Conservation (phyloP, 345 rosid species). For the Corymbia maculata region DNA sequence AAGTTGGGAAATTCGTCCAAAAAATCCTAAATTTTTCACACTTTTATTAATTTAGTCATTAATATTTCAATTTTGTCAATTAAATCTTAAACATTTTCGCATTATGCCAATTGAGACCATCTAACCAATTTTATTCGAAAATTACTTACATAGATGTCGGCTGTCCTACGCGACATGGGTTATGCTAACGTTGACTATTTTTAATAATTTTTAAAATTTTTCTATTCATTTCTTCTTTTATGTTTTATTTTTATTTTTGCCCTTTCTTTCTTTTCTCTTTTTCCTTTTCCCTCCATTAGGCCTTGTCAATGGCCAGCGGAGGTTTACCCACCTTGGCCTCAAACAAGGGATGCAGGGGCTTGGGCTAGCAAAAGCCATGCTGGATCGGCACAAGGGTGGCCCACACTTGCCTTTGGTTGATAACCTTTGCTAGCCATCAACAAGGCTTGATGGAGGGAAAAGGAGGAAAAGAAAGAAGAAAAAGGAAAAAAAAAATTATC, state of each 20-base stretch:
- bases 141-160: rapidly evolving
- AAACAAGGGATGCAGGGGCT: neutral
- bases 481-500: too few species aligned
- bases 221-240: rapidly evolving
- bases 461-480: rapidly evolving
- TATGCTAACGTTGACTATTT: rapidly evolving
- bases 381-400: neutral
- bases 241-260: too few species aligned
- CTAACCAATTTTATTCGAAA: too few species aligned
- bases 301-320: rapidly evolving
- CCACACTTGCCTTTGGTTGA: neutral
- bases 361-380: neutral
- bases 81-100: too few species aligned
- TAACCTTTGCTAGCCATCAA: rapidly evolving
- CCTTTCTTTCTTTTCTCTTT: too few species aligned
- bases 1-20: too few species aligned
- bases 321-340: rapidly evolving
- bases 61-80: too few species aligned
- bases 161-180: rapidly evolving
- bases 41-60: neutral
- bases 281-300: rapidly evolving
- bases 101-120: too few species aligned
- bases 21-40: too few species aligned
- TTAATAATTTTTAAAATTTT: too few species aligned
- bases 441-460: rapidly evolving